Percentiles rank a stretch among this genome's conserved stretches.
Conservation (phyloP, 192 early-diverging fungal genomes). For the Podila clonocystis region DNA sequence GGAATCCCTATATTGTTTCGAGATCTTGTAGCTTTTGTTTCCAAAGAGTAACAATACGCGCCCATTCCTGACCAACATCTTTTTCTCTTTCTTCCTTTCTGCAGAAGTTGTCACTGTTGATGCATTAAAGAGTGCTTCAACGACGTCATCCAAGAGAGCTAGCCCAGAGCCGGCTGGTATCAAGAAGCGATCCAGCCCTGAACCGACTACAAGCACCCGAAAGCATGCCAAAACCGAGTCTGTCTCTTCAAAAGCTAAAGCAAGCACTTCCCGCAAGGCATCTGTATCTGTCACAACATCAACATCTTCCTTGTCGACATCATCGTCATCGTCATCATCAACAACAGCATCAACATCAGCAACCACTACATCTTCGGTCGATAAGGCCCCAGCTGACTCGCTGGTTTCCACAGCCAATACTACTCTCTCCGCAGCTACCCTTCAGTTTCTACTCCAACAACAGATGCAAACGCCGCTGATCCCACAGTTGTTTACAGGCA, state of each 20-base stretch:
- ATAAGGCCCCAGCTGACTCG: conserved; percentile 13
- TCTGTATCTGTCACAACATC: conserved; percentile 14
- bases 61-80: neutral
- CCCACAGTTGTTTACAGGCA: conserved; percentile 48
- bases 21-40: neutral
- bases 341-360: conserved; percentile 1
- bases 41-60: neutral
- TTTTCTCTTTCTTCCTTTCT: neutral
- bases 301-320: neutral
- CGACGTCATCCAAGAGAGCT: neutral
- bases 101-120: too few species aligned
- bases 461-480: conserved; percentile 44
- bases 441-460: conserved; percentile 43
- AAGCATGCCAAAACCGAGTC: conserved; percentile 51
- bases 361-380: neutral
- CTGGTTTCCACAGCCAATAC: conserved; percentile 34
- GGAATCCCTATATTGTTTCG: too few species aligned
- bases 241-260: conserved; percentile 35
- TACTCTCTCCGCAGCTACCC: conserved; percentile 45
- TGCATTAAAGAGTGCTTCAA: neutral
- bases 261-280: conserved; percentile 24
- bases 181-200: conserved; percentile 40
- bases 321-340: conserved; percentile 5
- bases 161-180: neutral
- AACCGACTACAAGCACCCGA: conserved; percentile 21